phyloP scores from a whole-genome alignment of 2,329 filamentous ascomycete genomes.

The Zymoseptoria passerinii region DNA sequence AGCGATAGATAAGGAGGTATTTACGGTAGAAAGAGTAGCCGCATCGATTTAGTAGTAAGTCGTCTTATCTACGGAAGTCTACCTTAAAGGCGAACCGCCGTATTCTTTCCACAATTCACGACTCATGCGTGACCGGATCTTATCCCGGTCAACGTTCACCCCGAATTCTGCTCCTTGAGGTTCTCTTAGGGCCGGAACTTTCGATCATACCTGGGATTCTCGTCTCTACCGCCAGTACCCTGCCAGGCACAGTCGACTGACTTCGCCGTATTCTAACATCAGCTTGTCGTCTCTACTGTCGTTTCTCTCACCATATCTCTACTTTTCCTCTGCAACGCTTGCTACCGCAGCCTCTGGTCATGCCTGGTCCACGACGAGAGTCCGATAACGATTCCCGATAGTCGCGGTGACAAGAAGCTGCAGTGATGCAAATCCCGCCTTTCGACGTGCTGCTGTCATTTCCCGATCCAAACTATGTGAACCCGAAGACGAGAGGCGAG shows the following conservation, averaged over 20 bases:
- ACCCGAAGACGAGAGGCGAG: slow-evolving; percentile 35
- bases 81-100: too few species aligned
- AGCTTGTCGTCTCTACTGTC: not conserved
- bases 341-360: not conserved
- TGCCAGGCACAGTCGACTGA: not conserved
- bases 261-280: not conserved
- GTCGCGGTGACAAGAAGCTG: not conserved
- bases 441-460: slow-evolving; percentile 30
- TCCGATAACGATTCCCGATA: not conserved
- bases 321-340: not conserved
- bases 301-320: not conserved
- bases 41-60: too few species aligned
- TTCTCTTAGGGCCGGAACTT: not conserved
- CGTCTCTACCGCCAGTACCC: not conserved
- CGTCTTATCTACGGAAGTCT: too few species aligned
- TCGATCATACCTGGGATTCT: not conserved
- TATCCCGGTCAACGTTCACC: not conserved
- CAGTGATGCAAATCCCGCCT: slow-evolving; percentile 21
- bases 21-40: too few species aligned
- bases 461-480: slow-evolving; percentile 35
- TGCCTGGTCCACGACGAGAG: not conserved
- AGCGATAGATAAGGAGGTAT: too few species aligned
- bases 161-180: not conserved
- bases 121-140: not conserved
- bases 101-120: not conserved